Evolutionary conservation across 2,329 filamentous ascomycete genomes (phyloP).

Genomic region (Alternaria viburni): DNA sequence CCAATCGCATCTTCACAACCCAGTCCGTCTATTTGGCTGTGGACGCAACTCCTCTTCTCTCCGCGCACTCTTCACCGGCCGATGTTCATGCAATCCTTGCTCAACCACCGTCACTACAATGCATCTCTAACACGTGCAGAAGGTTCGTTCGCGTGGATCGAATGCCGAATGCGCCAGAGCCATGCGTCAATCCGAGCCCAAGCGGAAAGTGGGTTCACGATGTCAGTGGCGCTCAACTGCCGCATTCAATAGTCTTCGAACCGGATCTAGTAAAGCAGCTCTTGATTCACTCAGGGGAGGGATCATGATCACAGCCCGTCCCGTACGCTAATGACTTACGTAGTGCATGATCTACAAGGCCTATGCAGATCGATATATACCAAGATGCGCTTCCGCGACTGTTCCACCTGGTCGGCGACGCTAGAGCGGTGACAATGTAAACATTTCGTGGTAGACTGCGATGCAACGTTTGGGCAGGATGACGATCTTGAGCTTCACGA

Average conservation of each 20-base stretch:
- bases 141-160: not conserved
- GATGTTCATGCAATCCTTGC: not conserved
- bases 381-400: not conserved
- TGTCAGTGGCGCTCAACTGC: not conserved
- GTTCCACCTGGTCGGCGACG: not conserved
- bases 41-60: not conserved
- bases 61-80: too few species aligned
- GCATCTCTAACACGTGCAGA: not conserved
- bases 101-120: not conserved
- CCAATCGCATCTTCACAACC: not conserved
- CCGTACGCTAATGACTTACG: not conserved
- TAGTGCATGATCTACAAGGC: not conserved
- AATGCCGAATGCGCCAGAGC: not conserved
- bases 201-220: not conserved
- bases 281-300: not conserved
- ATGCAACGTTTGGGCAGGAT: not conserved
- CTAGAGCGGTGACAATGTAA: not conserved
- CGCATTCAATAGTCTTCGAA: not conserved
- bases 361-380: conserved; percentile 1
- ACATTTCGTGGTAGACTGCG: not conserved
- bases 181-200: not conserved
- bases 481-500: conserved; percentile 1
- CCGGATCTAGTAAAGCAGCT: not conserved
- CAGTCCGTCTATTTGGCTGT: not conserved
- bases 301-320: not conserved